Base-by-base conservation (phyloP, 2,329 filamentous ascomycete genomes). In the Ophidiomyces ophidiicola region DNA sequence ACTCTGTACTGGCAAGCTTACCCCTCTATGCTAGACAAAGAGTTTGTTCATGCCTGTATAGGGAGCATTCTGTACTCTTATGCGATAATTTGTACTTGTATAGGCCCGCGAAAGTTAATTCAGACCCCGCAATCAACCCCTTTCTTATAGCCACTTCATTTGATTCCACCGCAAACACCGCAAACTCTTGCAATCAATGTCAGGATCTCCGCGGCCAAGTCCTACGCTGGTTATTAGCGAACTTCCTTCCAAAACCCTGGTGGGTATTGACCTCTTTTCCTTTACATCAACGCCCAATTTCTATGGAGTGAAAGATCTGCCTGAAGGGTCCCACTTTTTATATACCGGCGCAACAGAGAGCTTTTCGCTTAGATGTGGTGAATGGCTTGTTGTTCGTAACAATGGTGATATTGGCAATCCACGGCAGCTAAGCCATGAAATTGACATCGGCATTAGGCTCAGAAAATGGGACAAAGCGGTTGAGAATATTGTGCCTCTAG, bases 281-380 rank as follows among this genome's bases (percentile, higher is more conserved):
- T 79, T 80, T 56, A 77, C 72, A 11, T 72, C 73, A 3, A 73
- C 74, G 7, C 62, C 71, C 7, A 69, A 70, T 37, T 79, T 80
- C 55, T 66, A 68, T 41, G 76, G 76, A 19, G 69, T 80, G 48
- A 74, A 70, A 45, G 67, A 73, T 46, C 50, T 80, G 3, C 71
- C 74, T 0, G 50, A 60, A 2, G 75, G 75, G 30, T 66, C 70
- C 51, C 76, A 79, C 51, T 78, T 79, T 47, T 56, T 76, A 12
- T 80, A 78, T 52, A 72, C 68, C 0, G 70, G 73, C 17, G 68
- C 70, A 14, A 74, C 71, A 40, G 65, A 67, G 35, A 70, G 69
- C 2, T 62, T 76, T 10, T 77, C 75, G 0, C 61, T 78, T 19
- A 67, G 76, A n/a, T 68, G 73, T 42, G 76, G 76, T 6, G 63